A percentile compares a stretch with the other conserved stretches of the same genome.
These are phyloP conservation scores for Spathaspora gorwiae DNA, from an alignment of 805 yeast genomes.

Conservation along the genomic window DNA sequence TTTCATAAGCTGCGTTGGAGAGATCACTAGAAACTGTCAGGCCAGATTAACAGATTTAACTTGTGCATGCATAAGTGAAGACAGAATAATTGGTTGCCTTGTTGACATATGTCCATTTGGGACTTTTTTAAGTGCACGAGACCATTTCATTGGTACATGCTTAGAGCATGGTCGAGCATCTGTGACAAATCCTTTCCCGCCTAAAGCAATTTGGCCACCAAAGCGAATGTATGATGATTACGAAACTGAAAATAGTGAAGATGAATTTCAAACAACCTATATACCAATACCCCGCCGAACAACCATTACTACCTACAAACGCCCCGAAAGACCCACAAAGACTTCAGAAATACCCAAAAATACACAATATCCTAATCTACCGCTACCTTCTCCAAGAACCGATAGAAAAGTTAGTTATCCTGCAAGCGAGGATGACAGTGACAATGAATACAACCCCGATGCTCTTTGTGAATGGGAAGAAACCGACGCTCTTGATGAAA, in stretches of 20 bases:
- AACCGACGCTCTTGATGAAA: slow-evolving; percentile 13
- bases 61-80: slow-evolving; percentile 37
- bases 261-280: neutral
- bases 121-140: slow-evolving; percentile 39
- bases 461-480: slow-evolving; percentile 18
- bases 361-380: neutral
- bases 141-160: slow-evolving; percentile 48
- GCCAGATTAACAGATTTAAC: slow-evolving; percentile 28
- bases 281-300: neutral
- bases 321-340: neutral
- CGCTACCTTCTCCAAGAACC: slow-evolving; percentile 1
- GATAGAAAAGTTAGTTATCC: neutral
- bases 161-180: slow-evolving; percentile 26
- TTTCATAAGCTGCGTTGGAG: slow-evolving; percentile 39
- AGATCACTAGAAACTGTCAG: slow-evolving; percentile 29
- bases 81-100: slow-evolving; percentile 40
- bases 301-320: neutral
- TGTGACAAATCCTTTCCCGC: slow-evolving; percentile 8
- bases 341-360: neutral
- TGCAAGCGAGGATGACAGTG: slow-evolving; percentile 3
- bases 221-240: neutral
- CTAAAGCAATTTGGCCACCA: slow-evolving; percentile 4
- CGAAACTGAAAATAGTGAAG: neutral
- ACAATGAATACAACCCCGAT: slow-evolving; percentile 1
- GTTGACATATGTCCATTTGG: slow-evolving; percentile 44